Evolutionary conservation across 345 rosid genomes (phyloP).

Genomic region (Brassica carinata): DNA sequence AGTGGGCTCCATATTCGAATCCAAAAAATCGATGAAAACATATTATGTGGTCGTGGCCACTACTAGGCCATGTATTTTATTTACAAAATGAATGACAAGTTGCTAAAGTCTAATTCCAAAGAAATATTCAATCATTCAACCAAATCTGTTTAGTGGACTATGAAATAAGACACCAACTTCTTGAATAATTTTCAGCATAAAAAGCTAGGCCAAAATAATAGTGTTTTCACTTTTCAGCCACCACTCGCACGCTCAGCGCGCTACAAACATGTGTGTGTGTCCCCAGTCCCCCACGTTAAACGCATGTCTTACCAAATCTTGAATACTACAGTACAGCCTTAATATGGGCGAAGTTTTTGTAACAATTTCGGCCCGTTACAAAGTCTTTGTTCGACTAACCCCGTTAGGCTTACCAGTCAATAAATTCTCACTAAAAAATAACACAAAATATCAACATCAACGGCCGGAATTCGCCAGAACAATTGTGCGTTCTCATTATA

Average conservation of each 20-base stretch:
- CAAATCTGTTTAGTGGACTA: neutral
- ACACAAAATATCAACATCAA: neutral
- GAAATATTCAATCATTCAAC: neutral
- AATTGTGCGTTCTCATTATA: neutral
- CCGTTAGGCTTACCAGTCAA: conserved; percentile 21
- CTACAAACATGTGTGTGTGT: neutral
- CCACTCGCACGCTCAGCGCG: conserved; percentile 10
- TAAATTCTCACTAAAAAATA: conserved; percentile 1
- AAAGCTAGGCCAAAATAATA: neutral
- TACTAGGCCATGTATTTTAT: neutral
- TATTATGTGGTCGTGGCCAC: conserved; percentile 32
- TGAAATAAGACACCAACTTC: conserved; percentile 17
- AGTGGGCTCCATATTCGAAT: conserved; percentile 19
- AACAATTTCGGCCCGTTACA: conserved; percentile 31
- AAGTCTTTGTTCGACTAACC: conserved; percentile 14
- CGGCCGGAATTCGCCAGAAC: neutral
- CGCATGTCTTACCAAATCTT: conserved; percentile 10
- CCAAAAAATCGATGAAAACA: neutral
- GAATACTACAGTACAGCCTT: neutral
- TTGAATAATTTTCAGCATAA: conserved; percentile 11
- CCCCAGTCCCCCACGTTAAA: neutral
- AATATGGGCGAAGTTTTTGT: neutral
- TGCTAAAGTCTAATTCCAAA: conserved; percentile 3
- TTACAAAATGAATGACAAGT: neutral
- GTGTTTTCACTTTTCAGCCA: neutral